Evolutionary conservation across 1,139 yeast species (phyloP), one percentile per base, ranked within the genome.

Genomic region (Blastobotrys raffinosifermentans): DNA sequence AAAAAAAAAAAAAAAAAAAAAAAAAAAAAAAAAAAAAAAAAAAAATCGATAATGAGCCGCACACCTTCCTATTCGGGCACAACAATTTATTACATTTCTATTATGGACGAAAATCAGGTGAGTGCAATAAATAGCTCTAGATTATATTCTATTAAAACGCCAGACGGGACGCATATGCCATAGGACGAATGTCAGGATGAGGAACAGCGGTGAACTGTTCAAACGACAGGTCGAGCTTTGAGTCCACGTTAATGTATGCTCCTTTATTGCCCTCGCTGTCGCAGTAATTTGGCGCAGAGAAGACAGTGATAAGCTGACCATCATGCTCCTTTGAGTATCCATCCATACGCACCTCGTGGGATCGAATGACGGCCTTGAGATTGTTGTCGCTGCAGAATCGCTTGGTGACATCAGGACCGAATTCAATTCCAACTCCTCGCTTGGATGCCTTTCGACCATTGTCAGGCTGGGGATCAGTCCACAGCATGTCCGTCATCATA

Each of bases 271-370:
- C 95, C 39, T 86, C 87, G 13, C 81, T 69, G 56, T 93, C 99
- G 64, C 97, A 89, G 61, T 91, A 91, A 61, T 93, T 89, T 27
- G 99, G 99, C 0, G 99, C 98, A 61, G 94, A 80, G 61, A 91
- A 91, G 16, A 91, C 95, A 0, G 99, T 91, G 41, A 87, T 76
- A 37, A 91, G 73, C 51, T 79, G 72, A 7, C 94, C 94, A 43
- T 80, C 72, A 55, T 91, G 99, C 57, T 91, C 97, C 37, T 70
- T 71, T 48, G 86, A 89, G 42, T 81, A 86, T 34, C 99, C 99
- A 5, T 73, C 79, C 83, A 82, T 81, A 55, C 97, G 72, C 5
- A 91, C 96, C 63, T 91, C 98, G 56, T 91, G 99, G 2, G 96
- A 86, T 53, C 99, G 72, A 53, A 91, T 81, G 29, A 93, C 74